phyloP scores from a whole-genome alignment of 169 alveolate species.

The Cryptosporidium sp. region DNA sequence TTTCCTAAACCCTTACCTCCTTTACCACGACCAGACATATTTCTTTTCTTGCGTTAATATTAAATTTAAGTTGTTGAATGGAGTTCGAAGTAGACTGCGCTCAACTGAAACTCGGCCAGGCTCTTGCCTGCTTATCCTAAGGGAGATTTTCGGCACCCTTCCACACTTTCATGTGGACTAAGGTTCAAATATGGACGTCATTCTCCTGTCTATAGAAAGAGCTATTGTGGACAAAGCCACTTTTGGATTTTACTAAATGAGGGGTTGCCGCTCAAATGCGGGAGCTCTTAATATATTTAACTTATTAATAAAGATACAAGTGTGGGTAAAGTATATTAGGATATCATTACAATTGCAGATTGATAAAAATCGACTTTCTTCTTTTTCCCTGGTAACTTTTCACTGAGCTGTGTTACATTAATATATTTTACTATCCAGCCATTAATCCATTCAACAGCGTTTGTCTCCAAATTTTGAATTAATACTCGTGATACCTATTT shows the following conservation, averaged over 20 bases:
- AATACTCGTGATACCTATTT: too few relatives aligned
- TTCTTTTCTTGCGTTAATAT: conserved; percentile 68
- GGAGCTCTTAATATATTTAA: background rate
- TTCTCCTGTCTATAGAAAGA: conserved; percentile 37
- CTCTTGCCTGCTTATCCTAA: conserved; percentile 1
- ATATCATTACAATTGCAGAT: background rate
- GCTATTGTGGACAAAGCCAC: conserved; percentile 46
- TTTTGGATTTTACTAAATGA: conserved; percentile 11
- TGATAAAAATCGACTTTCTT: too few relatives aligned
- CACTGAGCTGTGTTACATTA: too few relatives aligned
- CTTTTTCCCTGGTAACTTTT: too few relatives aligned
- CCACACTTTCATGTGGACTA: conserved; percentile 77
- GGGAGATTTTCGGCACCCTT: conserved; percentile 60
- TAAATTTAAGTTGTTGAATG: conserved; percentile 55
- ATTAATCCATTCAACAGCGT: background rate
- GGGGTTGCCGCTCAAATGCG: conserved; percentile 15
- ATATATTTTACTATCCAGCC: too few relatives aligned
- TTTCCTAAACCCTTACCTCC: conserved; percentile 99
- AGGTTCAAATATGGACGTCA: conserved; percentile 6
- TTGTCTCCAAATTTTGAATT: background rate
- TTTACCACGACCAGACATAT: conserved; percentile 96
- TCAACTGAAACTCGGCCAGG: conserved; percentile 37
- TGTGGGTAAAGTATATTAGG: background rate
- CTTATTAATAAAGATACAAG: background rate
- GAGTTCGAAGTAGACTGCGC: conserved; percentile 77